These are phyloP conservation scores for Kluyveromyces siamensis DNA, from an alignment of 805 yeast genomes.

Conservation along the genomic window DNA sequence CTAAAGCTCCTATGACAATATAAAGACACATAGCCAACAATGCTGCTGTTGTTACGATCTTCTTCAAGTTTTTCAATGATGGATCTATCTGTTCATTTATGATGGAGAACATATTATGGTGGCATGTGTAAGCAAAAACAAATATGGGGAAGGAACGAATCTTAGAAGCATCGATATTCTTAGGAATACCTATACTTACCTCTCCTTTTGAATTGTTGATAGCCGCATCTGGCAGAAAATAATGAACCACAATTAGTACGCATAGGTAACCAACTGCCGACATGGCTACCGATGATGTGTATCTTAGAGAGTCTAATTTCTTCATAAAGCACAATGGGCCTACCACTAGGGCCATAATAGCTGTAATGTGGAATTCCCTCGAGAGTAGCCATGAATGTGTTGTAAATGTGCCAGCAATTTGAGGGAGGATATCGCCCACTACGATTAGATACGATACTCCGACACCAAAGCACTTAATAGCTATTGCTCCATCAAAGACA, in stretches of 20 bases:
- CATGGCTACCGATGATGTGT: slow-evolving; percentile 77
- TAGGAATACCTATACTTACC: slow-evolving; percentile 40
- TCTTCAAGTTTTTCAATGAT: slow-evolving; percentile 37
- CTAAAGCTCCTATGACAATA: slow-evolving; percentile 65
- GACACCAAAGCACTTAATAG: slow-evolving; percentile 64
- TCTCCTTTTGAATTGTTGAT: slow-evolving; percentile 36
- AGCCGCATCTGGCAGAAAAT: slow-evolving; percentile 26
- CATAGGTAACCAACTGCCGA: slow-evolving; percentile 73
- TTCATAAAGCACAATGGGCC: slow-evolving; percentile 58
- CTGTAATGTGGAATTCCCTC: slow-evolving; percentile 54
- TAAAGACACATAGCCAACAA: slow-evolving; percentile 54
- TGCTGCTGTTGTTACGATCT: slow-evolving; percentile 45
- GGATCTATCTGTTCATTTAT: slow-evolving; percentile 67
- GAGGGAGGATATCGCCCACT: slow-evolving; percentile 65
- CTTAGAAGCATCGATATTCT: slow-evolving; percentile 33
- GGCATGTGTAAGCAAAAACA: slow-evolving; percentile 92
- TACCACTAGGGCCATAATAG: slow-evolving; percentile 39
- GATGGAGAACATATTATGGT: slow-evolving; percentile 87
- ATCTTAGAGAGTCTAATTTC: slow-evolving; percentile 72
- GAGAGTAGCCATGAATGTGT: slow-evolving; percentile 29
- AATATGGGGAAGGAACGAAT: slow-evolving; percentile 80
- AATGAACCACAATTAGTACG: slow-evolving; percentile 66
- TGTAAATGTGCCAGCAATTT: slow-evolving; percentile 30
- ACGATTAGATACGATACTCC: slow-evolving; percentile 59
- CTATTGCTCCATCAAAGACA: slow-evolving; percentile 58